Evolutionary conservation across 1,284 basidiomycete species (phyloP), one percentile per base, ranked within the genome.

Genomic region (Gymnopus androsaceus): DNA sequence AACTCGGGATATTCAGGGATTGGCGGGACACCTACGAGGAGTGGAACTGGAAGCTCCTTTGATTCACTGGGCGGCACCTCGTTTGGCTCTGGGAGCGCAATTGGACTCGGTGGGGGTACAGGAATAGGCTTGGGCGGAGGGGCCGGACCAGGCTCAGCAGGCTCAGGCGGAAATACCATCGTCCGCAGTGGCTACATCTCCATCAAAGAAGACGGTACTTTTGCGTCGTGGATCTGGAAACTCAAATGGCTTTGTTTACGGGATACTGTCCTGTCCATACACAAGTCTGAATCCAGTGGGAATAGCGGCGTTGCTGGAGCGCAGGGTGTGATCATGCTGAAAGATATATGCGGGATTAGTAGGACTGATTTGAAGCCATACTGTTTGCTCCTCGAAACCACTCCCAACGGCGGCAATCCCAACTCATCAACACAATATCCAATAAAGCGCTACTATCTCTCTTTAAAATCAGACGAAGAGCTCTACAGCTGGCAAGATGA

Each of bases 241-340:
- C 87, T 92, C 67, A 90, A 93, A 67, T 98, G 91, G 90, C 77
- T 98, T 45, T 82, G 95, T 4, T 77, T 98, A 58, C 90, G 87
- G 63, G 92, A 94, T 59, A 82, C 87, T 66, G 82, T 87, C 14
- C 73, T 99, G 51, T 82, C 85, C 38, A 87, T 98, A 59, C 92
- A 95, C 73, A 98, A 96, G 79, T 93, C 86, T 67, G 95, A 98
- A 82, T 94, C 95, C n/a, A n/a, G n/a, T n/a, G n/a, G n/a, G n/a
- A n/a, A n/a, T n/a, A 66, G 31, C 64, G 86, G 23, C 17, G 41
- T 34, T 62, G 73, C 90, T 15, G 82, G 84, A 30, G 77, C 81
- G 56, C 89, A 92, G 66, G 84, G 76, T 44, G 68, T 84, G 58
- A 85, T 96, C 62, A 72, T 77, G 59, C 79, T 97, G 17, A 80